Evolutionary conservation across 2,329 filamentous ascomycete genomes (phyloP).

Genomic region (Atkinsonella hypoxylon): DNA sequence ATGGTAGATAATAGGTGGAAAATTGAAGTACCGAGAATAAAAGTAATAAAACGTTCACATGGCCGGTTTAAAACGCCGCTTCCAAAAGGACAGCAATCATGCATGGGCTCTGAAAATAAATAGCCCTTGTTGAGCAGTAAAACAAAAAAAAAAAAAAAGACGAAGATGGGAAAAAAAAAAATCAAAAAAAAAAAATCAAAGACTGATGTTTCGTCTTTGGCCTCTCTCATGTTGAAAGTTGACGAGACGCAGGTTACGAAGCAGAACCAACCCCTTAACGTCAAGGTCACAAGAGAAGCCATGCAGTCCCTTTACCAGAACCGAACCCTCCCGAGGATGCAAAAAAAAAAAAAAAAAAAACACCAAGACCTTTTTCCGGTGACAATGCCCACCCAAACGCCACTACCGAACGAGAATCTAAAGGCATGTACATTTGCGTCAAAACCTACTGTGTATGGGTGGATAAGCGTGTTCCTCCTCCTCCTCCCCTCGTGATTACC

Average conservation of each 20-base stretch:
- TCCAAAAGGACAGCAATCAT: not conserved
- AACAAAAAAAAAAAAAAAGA: not conserved
- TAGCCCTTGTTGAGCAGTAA: not conserved
- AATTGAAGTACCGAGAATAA: not conserved
- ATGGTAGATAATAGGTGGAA: not conserved
- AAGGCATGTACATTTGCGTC: constrained; percentile 1
- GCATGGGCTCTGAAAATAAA: not conserved
- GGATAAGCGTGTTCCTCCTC: not conserved
- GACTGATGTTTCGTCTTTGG: no score
- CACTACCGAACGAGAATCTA: constrained; percentile 5
- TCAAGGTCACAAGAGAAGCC: not conserved
- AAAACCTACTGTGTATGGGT: not conserved
- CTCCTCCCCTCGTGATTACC: not conserved
- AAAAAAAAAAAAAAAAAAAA: no score
- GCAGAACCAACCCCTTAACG: not conserved
- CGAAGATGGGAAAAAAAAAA: not conserved
- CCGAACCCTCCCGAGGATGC: not conserved
- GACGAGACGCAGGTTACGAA: not conserved
- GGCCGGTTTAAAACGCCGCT: constrained; percentile 6
- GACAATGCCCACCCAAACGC: constrained; percentile 8
- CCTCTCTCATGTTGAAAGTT: not conserved
- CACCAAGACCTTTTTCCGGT: not conserved
- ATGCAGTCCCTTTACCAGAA: not conserved
- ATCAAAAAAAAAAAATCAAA: not conserved
- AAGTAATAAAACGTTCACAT: constrained; percentile 4